Base-by-base conservation (phyloP, 1,284 basidiomycete genomes). In the Leccinum angustisporum region DNA sequence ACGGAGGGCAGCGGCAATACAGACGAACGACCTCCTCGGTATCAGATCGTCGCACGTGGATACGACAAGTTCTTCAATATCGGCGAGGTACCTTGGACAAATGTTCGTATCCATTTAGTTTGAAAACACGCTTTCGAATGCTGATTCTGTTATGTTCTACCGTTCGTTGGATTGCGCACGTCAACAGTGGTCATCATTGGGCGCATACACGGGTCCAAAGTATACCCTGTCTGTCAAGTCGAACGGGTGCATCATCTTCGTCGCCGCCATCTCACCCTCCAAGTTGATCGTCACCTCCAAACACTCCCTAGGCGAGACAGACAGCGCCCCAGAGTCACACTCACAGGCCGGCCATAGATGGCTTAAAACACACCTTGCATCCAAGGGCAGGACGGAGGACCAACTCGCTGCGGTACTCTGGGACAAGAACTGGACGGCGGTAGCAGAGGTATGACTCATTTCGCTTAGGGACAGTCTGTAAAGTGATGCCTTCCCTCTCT, bases 211-310 rank as follows among this genome's bases (percentile, higher is more conserved):
- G 0, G 78, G 80, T 0, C 77, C 91, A 0, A 94, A 96, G 0
- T 99, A 98, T 72, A 87, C 88, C 6, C 81, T 99, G 14, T 95
- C 27, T 30, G 27, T 30, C 65, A 99, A 99, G 27, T 30, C 27
- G 27, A 30, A 30, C 7, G 27, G 27, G 27, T 30, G 27, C 27
- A 30, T 30, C 27, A 30, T 30, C 27, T 30, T 30, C 27, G 27
- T 30, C 27, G 27, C 27, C 27, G 27, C 27, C 27, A 30, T 30
- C 27, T 98, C 60, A 95, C 84, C 88, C 0, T 77, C 78, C 0
- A 86, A 92, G 66, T 78, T 99, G 1, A 73, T 99, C 13, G 85
- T 98, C 60, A 95, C 95, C 0, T 97, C 95, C 0, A 99, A 99
- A 75, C 96, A 97, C 69, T 88, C 92, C 0, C 73, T 97, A 1